These are phyloP conservation scores for Astrocystis sublimbata DNA, from an alignment of 495 filamentous ascomycete genomes.

Conservation along the genomic window DNA sequence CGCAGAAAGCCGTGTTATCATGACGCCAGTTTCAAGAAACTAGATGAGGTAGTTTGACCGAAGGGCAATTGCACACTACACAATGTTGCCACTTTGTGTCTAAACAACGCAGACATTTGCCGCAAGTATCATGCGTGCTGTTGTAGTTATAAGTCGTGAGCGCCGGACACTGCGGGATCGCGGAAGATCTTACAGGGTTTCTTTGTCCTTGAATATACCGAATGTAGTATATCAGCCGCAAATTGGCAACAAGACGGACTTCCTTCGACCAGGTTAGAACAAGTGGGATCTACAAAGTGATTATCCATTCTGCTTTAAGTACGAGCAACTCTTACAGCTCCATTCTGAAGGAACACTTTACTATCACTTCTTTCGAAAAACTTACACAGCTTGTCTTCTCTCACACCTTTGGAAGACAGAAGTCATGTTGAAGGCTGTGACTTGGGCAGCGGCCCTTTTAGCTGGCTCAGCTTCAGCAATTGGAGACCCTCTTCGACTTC, in stretches of 20 bases:
- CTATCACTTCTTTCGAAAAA: conserved; percentile 10
- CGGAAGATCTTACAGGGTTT: conserved; percentile 11
- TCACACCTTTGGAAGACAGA: neutral
- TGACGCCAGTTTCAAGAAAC: neutral
- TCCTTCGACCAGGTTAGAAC: neutral
- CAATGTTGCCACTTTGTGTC: neutral
- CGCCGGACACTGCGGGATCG: neutral
- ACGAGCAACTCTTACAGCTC: no score
- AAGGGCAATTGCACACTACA: no score
- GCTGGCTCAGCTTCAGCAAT: conserved; percentile 10
- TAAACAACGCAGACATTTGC: neutral
- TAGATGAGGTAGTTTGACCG: no score
- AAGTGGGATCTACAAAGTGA: conserved; percentile 4
- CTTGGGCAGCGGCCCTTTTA: conserved; percentile 9
- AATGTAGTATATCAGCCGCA: conserved; percentile 6
- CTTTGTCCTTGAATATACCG: neutral
- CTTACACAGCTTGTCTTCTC: neutral
- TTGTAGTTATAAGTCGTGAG: neutral
- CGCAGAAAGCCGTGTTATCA: neutral
- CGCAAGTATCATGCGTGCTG: neutral
- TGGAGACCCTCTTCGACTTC: conserved; percentile 10
- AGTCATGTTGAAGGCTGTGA: conserved; percentile 6
- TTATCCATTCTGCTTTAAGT: no score
- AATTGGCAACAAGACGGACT: neutral
- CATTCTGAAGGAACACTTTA: neutral